A percentile compares a stretch with the other conserved stretches of the same genome.
phyloP scores from a whole-genome alignment of 768 basidiomycete genomes.

The Termitomyces sp. region DNA sequence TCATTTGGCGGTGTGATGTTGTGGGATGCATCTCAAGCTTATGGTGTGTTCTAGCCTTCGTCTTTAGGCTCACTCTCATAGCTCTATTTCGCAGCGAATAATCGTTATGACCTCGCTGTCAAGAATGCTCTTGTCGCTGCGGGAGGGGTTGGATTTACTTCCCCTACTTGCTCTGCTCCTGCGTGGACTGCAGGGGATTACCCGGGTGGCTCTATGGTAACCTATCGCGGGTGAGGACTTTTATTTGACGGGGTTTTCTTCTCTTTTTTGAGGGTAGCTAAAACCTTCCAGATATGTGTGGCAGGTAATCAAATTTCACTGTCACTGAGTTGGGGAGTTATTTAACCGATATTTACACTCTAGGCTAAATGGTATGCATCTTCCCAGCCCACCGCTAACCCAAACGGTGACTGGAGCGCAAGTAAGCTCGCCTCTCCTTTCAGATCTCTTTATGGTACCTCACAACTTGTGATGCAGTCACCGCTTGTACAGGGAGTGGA shows the following conservation, averaged over 20 bases:
- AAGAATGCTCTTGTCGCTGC: conserved; percentile 56
- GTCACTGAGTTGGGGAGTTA: not conserved
- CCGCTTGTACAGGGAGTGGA: conserved; percentile 41
- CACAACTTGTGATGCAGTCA: conserved; percentile 31
- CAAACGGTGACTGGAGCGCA: conserved; percentile 60
- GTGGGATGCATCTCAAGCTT: conserved; percentile 46
- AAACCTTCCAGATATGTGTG: too few species aligned
- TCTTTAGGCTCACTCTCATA: conserved; percentile 9
- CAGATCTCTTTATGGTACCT: not conserved
- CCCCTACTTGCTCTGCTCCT: conserved; percentile 54
- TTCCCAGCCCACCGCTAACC: conserved; percentile 37
- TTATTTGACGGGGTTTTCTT: not conserved
- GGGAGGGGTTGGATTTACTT: conserved; percentile 67
- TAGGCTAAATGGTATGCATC: conserved; percentile 62
- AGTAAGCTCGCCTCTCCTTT: conserved; percentile 32
- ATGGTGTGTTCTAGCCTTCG: conserved; percentile 32
- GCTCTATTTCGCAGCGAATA: conserved; percentile 36
- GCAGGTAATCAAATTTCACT: too few species aligned
- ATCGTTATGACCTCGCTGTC: conserved; percentile 53
- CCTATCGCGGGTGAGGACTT: conserved; percentile 45
- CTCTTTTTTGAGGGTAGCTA: not conserved
- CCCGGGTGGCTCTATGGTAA: conserved; percentile 44
- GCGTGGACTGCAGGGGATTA: conserved; percentile 50
- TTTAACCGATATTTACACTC: not conserved
- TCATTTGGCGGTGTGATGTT: conserved; percentile 64